Percentiles rank a stretch among this genome's conserved stretches.
These are phyloP conservation scores for Angophora floribunda DNA, from an alignment of 345 rosid genomes.

Conservation along the genomic window DNA sequence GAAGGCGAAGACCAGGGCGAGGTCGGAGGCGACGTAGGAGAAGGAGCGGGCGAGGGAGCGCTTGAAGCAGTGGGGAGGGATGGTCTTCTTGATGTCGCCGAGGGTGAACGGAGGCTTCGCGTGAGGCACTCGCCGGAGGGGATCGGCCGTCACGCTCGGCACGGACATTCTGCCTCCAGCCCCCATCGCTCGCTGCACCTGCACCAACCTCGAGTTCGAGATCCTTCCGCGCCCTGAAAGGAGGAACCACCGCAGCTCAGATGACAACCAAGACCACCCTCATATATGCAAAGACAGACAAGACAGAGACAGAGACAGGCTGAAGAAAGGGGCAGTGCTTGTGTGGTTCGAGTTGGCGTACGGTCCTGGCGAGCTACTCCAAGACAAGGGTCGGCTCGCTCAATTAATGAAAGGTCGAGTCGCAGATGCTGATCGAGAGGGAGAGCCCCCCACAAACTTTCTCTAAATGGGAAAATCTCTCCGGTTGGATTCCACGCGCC, in stretches of 20 bases:
- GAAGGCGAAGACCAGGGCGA: slow-evolving; percentile 20
- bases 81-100: slow-evolving; percentile 40
- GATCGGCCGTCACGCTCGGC: background rate
- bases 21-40: slow-evolving; percentile 39
- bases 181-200: slow-evolving; percentile 16
- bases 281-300: background rate
- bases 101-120: slow-evolving; percentile 46
- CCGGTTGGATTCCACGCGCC: background rate
- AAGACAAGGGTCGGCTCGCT: background rate
- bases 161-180: slow-evolving; percentile 30
- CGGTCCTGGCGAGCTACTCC: background rate
- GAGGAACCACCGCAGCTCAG: background rate
- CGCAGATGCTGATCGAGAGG: background rate
- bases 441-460: background rate
- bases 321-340: no score
- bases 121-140: slow-evolving; percentile 15
- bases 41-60: slow-evolving; percentile 50
- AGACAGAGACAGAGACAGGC: background rate
- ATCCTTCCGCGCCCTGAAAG: background rate
- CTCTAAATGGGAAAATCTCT: background rate
- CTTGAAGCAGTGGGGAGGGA: slow-evolving; percentile 56
- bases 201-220: background rate
- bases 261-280: background rate
- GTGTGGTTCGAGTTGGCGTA: background rate
- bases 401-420: background rate